Percentiles rank a stretch among this genome's conserved stretches.
These are phyloP conservation scores for Cystobasidiopsis lactophilus DNA, from an alignment of 768 basidiomycete species.

Conservation along the genomic window DNA sequence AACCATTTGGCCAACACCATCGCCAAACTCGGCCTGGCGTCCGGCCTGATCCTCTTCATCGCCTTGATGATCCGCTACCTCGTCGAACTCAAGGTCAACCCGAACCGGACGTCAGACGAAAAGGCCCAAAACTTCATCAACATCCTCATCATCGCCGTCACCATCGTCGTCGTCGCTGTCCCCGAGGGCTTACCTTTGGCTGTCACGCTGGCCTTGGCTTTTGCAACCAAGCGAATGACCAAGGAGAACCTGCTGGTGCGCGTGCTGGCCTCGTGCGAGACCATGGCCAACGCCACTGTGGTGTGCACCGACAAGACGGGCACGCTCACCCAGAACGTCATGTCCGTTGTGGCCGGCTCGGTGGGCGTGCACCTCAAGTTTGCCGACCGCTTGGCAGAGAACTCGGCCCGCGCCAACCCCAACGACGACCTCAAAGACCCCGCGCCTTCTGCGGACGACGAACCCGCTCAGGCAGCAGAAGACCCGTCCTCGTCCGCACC, in stretches of 20 bases:
- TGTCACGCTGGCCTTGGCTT: conserved; percentile 85
- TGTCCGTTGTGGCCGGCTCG: conserved; percentile 91
- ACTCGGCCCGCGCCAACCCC: conserved; percentile 48
- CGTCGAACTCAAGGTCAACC: conserved; percentile 43
- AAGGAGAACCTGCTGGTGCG: conserved; percentile 84
- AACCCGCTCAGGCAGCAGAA: background rate
- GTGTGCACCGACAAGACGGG: conserved; percentile 91
- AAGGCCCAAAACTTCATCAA: conserved; percentile 81
- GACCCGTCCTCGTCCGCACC: conserved; percentile 16
- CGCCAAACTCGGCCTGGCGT: conserved; percentile 64
- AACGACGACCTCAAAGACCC: conserved; percentile 30
- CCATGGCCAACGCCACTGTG: conserved; percentile 93
- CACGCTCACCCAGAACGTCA: conserved; percentile 80
- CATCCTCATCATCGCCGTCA: conserved; percentile 84
- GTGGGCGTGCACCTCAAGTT: conserved; percentile 89
- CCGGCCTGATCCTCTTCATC: conserved; percentile 57
- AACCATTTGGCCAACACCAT: conserved; percentile 87
- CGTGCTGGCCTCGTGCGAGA: conserved; percentile 88
- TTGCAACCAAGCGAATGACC: conserved; percentile 97
- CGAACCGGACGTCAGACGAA: conserved; percentile 40
- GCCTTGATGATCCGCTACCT: conserved; percentile 87
- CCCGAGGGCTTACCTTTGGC: conserved; percentile 65
- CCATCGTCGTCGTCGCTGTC: conserved; percentile 66
- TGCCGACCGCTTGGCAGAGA: conserved; percentile 51
- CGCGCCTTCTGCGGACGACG: background rate